Conservation (phyloP, 2,329 filamentous ascomycete species). For the Geoglossum cookeanum region DNA sequence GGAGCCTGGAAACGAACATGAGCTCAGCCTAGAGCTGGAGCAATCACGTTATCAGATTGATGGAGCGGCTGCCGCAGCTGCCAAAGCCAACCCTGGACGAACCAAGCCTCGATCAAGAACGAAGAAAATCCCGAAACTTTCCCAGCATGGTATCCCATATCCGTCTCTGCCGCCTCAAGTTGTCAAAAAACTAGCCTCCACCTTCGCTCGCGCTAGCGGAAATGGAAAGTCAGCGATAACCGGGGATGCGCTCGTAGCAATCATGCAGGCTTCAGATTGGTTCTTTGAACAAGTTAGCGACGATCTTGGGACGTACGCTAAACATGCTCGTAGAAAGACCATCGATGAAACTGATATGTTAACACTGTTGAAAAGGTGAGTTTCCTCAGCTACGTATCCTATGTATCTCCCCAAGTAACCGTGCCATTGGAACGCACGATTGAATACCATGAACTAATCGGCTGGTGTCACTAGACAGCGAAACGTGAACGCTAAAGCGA, state of each 20-base stretch:
- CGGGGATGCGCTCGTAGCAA: conserved; percentile 49
- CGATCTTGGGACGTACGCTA: conserved; percentile 60
- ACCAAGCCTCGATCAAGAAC: not conserved
- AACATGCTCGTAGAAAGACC: conserved; percentile 64
- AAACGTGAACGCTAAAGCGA: conserved; percentile 49
- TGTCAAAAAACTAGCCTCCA: conserved; percentile 52
- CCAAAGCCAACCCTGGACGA: not conserved
- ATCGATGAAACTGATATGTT: conserved; percentile 74
- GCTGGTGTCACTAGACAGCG: conserved; percentile 41
- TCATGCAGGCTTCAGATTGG: conserved; percentile 71
- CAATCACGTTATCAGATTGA: conserved; percentile 13
- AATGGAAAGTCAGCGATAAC: conserved; percentile 17
- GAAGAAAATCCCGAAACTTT: not conserved
- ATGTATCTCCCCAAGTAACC: conserved; percentile 1
- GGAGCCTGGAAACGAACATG: conserved; percentile 11
- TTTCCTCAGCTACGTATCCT: conserved; percentile 11
- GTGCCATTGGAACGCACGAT: conserved; percentile 3
- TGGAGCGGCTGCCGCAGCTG: conserved; percentile 12
- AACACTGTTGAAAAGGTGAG: conserved; percentile 66
- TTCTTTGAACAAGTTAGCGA: conserved; percentile 79
- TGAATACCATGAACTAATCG: not conserved
- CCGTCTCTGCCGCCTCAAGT: conserved; percentile 53
- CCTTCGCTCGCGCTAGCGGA: conserved; percentile 48
- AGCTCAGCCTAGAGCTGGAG: conserved; percentile 12
- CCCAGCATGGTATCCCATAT: conserved; percentile 55